phyloP scores from a whole-genome alignment of 225 moss, liverwort and hornwort genomes.

The Marchantia polymorpha region DNA sequence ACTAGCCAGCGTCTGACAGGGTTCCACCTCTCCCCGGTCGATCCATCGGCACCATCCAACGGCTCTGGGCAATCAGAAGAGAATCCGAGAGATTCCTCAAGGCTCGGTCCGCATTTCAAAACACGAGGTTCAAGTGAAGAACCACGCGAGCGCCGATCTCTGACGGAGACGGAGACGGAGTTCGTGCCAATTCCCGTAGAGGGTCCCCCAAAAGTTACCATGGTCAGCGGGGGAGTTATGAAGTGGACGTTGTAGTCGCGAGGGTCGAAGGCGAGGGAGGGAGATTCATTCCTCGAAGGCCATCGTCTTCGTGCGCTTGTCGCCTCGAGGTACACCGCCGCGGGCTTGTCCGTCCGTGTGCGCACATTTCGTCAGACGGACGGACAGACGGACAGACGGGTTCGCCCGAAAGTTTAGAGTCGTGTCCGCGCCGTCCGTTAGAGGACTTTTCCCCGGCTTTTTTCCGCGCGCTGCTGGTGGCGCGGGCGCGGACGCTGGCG shows the following conservation, averaged over 20 bases:
- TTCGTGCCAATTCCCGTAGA: not conserved
- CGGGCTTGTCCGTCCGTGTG: no score
- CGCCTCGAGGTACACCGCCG: no score
- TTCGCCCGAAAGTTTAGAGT: no score
- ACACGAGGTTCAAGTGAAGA: not conserved
- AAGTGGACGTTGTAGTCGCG: not conserved
- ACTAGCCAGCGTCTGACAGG: not conserved
- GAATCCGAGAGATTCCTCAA: not conserved
- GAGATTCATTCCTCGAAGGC: not conserved
- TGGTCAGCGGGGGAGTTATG: not conserved
- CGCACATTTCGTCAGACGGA: not conserved
- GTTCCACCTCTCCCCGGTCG: not conserved
- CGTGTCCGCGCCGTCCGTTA: no score
- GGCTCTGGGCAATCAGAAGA: not conserved
- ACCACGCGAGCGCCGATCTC: not conserved
- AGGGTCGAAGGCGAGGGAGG: not conserved
- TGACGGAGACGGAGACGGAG: not conserved
- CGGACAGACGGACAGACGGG: not conserved
- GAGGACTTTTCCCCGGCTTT: conserved; percentile 8
- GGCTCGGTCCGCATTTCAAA: not conserved
- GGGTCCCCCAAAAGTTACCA: not conserved
- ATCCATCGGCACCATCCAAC: not conserved
- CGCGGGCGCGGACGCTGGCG: no score
- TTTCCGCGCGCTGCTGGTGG: conserved; percentile 14
- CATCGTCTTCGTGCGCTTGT: not conserved